A percentile compares a stretch with the other conserved stretches of the same genome.
These are phyloP conservation scores for Cutaneotrichosporon dermatis DNA, from an alignment of 1,284 basidiomycete genomes.

Conservation along the genomic window DNA sequence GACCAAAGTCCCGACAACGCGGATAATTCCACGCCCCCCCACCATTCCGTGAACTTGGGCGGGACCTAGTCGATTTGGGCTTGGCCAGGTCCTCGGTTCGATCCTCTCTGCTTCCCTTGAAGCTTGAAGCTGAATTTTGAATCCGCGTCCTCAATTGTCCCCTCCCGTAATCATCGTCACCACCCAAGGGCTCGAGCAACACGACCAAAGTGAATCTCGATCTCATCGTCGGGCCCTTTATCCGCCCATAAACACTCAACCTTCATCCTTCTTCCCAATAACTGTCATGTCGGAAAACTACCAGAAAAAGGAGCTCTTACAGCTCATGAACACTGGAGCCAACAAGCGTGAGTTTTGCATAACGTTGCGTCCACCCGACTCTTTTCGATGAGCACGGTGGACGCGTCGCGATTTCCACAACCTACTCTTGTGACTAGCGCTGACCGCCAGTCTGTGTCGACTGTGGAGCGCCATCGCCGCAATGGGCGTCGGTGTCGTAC, in stretches of 20 bases:
- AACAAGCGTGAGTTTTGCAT: conserved; percentile 57
- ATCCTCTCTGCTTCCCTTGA: too few relatives aligned
- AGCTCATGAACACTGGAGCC: conserved; percentile 65
- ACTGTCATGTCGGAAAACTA: conserved; percentile 56
- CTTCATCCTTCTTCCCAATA: not conserved
- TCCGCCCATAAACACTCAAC: not conserved
- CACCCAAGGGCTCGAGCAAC: not conserved
- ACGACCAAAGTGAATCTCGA: not conserved
- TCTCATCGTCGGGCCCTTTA: not conserved
- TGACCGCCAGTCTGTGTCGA: conserved; percentile 60
- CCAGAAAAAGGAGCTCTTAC: conserved; percentile 59
- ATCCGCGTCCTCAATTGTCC: too few relatives aligned
- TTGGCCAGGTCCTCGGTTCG: too few relatives aligned
- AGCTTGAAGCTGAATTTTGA: too few relatives aligned
- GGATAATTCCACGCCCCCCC: too few relatives aligned
- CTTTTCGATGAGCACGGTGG: not conserved
- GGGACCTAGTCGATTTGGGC: too few relatives aligned
- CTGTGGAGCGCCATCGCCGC: conserved; percentile 78
- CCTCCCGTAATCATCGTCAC: not conserved
- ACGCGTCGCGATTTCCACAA: not conserved
- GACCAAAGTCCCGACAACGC: too few relatives aligned
- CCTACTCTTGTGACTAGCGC: not conserved
- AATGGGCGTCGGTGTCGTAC: conserved; percentile 68
- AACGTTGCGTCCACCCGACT: too few relatives aligned
- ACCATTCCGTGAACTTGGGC: too few relatives aligned